Evolutionary conservation across 345 rosid species (phyloP), one percentile per base, ranked within the genome.

Genomic region (Eucalyptus cladocalyx): DNA sequence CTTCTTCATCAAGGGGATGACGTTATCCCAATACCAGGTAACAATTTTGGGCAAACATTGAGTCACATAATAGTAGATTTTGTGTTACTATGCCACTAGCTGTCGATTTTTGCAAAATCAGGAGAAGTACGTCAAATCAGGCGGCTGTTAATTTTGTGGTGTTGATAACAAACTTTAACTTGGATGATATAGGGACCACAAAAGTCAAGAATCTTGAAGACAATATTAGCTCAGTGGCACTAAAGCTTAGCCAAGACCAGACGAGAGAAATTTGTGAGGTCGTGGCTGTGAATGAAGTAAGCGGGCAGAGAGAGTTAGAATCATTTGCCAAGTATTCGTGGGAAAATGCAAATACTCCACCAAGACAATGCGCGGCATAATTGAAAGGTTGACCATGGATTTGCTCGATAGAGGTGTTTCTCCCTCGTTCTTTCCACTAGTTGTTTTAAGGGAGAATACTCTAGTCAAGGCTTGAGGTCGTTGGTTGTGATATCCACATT

Each of bases 11-110:
- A 92, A 30, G 95, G 95, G 53, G 90, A 91, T 67, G 95, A 93
- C 86, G 65, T 93, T 67, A 72, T 94, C 89, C 94, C 95, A 13
- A 93, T 95, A 54, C 95, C 95, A 37, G 95, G 93, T 92, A 87
- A 23, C 23, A 2, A 11, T 40, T 56, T 67, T 21, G 16, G 60
- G 51, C 23, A 17, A 50, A 47, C 89, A 37, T 37, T 2, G 19
- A 3, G 51, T 37, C 53, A 32, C 53, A 37, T 9, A 37, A 11
- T 40, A 53, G 28, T 28, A 5, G 16, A 8, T 51, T 54, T 51
- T 28, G 26, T 80, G 87, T 28, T 34, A 43, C 24, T 34, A 18
- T 17, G 26, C 6, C 53, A 21, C 2, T 40, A 14, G 32, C 37
- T 4, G 5, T 45, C 0, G 14, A 11, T 24, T 65, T 40, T 28